Percentiles rank a stretch among this genome's conserved stretches.
phyloP scores from a whole-genome alignment of 768 basidiomycete genomes.

The Porphyrellus cyaneotinctus region DNA sequence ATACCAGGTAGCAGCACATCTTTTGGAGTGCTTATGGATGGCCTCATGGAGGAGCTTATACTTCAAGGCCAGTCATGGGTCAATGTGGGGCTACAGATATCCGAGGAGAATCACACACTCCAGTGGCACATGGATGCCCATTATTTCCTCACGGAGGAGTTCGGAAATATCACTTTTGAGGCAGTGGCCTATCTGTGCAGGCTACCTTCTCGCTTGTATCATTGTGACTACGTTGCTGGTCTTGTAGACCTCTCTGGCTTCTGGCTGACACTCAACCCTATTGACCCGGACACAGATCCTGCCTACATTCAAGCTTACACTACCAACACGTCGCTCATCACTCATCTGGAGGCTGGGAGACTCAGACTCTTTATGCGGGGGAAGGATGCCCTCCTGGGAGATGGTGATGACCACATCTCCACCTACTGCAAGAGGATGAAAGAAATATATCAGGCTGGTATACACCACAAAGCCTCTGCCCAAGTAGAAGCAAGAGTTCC shows the following conservation, averaged over 20 bases:
- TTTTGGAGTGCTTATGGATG: not conserved
- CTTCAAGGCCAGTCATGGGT: conserved; percentile 2
- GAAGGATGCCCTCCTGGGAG: not conserved
- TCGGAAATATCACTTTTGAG: not conserved
- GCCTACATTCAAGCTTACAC: conserved; percentile 5
- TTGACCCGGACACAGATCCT: not conserved
- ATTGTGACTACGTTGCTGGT: not conserved
- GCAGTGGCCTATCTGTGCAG: not conserved
- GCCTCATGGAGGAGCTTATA: not conserved
- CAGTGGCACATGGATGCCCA: conserved; percentile 2
- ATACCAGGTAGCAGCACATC: not conserved
- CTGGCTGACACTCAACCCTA: not conserved
- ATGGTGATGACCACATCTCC: not conserved
- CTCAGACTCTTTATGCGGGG: conserved; percentile 3
- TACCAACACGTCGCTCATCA: not conserved
- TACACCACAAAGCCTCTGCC: not conserved
- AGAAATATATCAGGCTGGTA: not conserved
- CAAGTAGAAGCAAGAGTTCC: conserved; percentile 3
- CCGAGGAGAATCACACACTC: not conserved
- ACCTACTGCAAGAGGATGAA: conserved; percentile 1
- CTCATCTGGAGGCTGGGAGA: conserved; percentile 2
- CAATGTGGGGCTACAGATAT: conserved; percentile 1
- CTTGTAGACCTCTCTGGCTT: not conserved
- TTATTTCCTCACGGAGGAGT: not conserved
- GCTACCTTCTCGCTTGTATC: not conserved